These are phyloP conservation scores for Dendrobium huoshanense DNA, from an alignment of 106 monocot genomes.

Conservation along the genomic window DNA sequence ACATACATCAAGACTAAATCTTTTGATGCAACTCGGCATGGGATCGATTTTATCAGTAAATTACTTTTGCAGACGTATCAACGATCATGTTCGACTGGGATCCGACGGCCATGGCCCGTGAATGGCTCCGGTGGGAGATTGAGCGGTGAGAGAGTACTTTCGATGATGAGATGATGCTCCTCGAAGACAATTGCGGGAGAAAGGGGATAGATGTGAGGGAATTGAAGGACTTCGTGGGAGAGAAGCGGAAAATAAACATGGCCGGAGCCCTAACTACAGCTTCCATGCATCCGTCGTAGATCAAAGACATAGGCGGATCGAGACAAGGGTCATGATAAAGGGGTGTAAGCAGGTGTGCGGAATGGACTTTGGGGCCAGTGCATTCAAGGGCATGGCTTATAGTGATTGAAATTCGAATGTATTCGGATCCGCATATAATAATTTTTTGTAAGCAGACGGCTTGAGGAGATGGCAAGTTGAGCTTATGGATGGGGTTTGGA, in stretches of 20 bases:
- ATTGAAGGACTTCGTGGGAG: background rate
- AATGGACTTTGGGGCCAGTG: no score
- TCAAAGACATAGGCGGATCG: background rate
- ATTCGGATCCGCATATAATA: no score
- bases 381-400: no score
- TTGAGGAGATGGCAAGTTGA: no score
- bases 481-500: no score
- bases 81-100: conserved; percentile 2
- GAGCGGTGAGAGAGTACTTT: conserved; percentile 2
- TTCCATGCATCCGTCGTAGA: conserved; percentile 3
- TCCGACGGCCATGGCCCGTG: conserved; percentile 11
- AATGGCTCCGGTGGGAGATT: conserved; percentile 7
- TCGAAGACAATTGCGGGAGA: background rate
- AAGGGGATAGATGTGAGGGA: background rate
- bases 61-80: background rate
- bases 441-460: no score
- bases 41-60: background rate
- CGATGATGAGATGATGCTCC: background rate
- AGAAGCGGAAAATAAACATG: background rate
- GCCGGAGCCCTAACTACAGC: background rate
- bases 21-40: background rate
- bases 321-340: background rate
- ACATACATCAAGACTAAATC: background rate
- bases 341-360: background rate
- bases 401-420: no score